A percentile compares a stretch with the other conserved stretches of the same genome.
These are phyloP conservation scores for Aschersonia sp. DNA, from an alignment of 2,329 filamentous ascomycete genomes.

Conservation along the genomic window DNA sequence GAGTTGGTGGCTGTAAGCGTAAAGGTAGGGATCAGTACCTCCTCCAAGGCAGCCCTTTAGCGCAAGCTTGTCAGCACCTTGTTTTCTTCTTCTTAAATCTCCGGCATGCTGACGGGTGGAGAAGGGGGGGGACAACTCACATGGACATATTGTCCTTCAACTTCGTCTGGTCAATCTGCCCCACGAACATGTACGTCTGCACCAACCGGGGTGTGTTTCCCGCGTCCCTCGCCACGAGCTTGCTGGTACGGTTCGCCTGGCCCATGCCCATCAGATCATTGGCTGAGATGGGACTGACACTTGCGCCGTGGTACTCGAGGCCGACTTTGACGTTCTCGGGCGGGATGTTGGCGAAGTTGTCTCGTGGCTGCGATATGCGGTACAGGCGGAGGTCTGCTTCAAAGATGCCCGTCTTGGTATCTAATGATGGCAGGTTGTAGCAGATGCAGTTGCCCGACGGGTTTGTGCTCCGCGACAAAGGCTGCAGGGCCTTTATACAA, in stretches of 20 bases:
- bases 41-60: constrained; percentile 40
- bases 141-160: constrained; percentile 41
- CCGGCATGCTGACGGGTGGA: background rate
- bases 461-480: constrained; percentile 46
- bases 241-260: constrained; percentile 8
- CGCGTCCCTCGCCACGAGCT: background rate
- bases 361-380: constrained; percentile 46
- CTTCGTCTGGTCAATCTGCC: constrained; percentile 45
- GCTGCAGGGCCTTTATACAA: constrained; percentile 41
- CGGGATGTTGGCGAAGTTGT: constrained; percentile 34
- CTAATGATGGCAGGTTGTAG: constrained; percentile 64
- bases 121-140: constrained; percentile 29
- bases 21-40: constrained; percentile 52
- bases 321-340: constrained; percentile 38
- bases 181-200: constrained; percentile 53
- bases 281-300: constrained; percentile 14
- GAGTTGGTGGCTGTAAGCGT: constrained; percentile 44
- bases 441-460: constrained; percentile 66
- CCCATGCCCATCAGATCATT: constrained; percentile 12
- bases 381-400: constrained; percentile 65
- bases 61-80: background rate
- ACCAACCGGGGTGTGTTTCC: constrained; percentile 29
- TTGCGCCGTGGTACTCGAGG: constrained; percentile 38
- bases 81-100: background rate
- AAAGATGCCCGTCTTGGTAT: constrained; percentile 54